Percentiles rank a stretch among this genome's conserved stretches.
phyloP scores from a whole-genome alignment of 768 basidiomycete species.

The Lentinus tigrinus region DNA sequence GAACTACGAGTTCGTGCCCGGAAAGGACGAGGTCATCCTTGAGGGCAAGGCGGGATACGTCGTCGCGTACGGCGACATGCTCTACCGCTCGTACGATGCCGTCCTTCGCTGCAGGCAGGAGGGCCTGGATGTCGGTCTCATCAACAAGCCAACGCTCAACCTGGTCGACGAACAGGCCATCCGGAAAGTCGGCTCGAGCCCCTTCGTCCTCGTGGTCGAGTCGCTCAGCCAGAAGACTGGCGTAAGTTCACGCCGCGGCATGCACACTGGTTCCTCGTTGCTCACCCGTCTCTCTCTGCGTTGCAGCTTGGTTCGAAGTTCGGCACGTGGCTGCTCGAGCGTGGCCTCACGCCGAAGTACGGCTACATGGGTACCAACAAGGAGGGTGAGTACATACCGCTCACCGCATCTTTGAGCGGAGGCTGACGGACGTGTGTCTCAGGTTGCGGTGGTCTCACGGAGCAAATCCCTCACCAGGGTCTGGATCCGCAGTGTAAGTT shows the following conservation, averaged over 20 bases:
- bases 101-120: constrained; percentile 69
- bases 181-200: constrained; percentile 67
- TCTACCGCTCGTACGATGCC: constrained; percentile 82
- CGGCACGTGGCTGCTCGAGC: constrained; percentile 86
- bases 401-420: not conserved
- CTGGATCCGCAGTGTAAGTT: constrained; percentile 75
- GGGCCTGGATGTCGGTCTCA: constrained; percentile 78
- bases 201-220: constrained; percentile 84
- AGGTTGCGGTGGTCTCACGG: constrained; percentile 74
- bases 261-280: not conserved
- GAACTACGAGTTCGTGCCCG: constrained; percentile 76
- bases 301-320: constrained; percentile 71
- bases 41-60: constrained; percentile 82
- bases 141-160: constrained; percentile 86
- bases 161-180: constrained; percentile 81
- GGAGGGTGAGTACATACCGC: constrained; percentile 40
- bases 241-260: constrained; percentile 28
- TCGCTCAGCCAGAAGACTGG: constrained; percentile 89
- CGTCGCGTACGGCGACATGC: constrained; percentile 84
- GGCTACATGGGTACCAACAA: constrained; percentile 78
- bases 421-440: constrained; percentile 11
- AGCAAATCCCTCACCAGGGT: constrained; percentile 81
- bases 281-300: not conserved
- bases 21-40: constrained; percentile 79
- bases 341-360: constrained; percentile 76